Base-by-base conservation (phyloP, 2,329 filamentous ascomycete species). In the Talaromyces islandicus region DNA sequence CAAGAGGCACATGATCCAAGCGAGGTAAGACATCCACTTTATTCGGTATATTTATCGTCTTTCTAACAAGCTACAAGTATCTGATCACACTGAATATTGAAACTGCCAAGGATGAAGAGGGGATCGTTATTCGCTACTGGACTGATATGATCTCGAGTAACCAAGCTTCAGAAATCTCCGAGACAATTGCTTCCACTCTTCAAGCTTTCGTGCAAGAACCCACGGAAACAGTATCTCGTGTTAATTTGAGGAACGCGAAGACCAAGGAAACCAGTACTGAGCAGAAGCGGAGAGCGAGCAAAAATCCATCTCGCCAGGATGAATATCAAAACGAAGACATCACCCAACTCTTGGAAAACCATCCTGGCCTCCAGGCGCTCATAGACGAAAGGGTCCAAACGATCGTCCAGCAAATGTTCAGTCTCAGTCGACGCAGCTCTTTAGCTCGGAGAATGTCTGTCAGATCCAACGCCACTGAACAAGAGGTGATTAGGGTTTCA, bases 121-220 rank as follows among this genome's bases (percentile, higher is more conserved):
- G 72, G 0, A 69, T 77, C 27, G 60, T 75, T 52, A 64, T 78
- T 41, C 69, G 73, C 58, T 77, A 77, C 64, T 76, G 74, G 74
- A 69, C 68, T 41, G 68, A 78, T 62, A 61, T 67, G 62, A 62
- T 78, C 60, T 74, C 73, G 60, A 69, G 75, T 62, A 56, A 63
- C 2, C 67, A 75, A 59, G 74, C 70, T 0, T 66, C 73, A 12
- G 56, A 59, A 7, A 61, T 76, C 9, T 67, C 70, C 12, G 62
- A 69, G 27, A 63, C 67, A 3, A 70, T 76, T 55, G 69, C 71
- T 9, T 65, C 66, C 29, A 67, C 74, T 1, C 71, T 77, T 46
- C 65, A 64, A 2, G 66, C 62, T 29, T 75, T 75, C 29, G 66
- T 75, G 21, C 67, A 72, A 32, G 63, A 66, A 1, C 69, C 73